Evolutionary conservation across 2,329 filamentous ascomycete species (phyloP), one percentile per base, ranked within the genome.

Genomic region (Aspergillus arachidicola): DNA sequence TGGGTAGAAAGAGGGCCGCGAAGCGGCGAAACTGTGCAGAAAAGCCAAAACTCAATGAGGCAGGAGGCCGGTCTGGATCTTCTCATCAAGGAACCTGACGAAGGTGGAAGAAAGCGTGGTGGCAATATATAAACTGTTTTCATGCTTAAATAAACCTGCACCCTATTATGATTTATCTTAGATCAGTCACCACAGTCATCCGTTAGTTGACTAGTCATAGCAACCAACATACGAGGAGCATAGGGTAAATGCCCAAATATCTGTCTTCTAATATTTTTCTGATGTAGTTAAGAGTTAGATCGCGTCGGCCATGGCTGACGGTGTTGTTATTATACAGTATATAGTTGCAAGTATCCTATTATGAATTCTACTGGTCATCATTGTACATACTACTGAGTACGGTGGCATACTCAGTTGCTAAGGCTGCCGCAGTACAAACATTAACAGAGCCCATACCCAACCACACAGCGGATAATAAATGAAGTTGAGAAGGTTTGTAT

Each of bases 1-100:
- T 59, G 56, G 66, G 57, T 56, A 45, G 61, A 50, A 61, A 62
- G 38, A 64, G 57, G 43, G 36, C 32, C 50, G 30, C 45, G 45
- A 60, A 57, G 57, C 60, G 67, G 66, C 41, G 30, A 66, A 64
- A 63, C 55, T 60, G 54, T 67, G 64, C 64, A 62, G 62, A 61
- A 62, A 43, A 41, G 48, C 45, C 62, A 34, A 38, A 50, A 48
- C 45, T 45, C 53, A 23, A 38, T 57, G 59, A 63, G 34, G 50
- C 60, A 54, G 56, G 61, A 55, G 59, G 45, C 45, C 59, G 65
- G 65, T 68, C 66, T 69, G 63, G 66, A 66, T 65, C 61, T 32
- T 28, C 50, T 19, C 36, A 48, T 21, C 36, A 26, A 46, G 45
- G 30, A 21, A 46, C 19, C 55, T 43, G n/a, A 45, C 23, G 26